A percentile compares a stretch with the other conserved stretches of the same genome.
Conservation (phyloP, 2,329 filamentous ascomycete genomes). For the Fusarium protoensiforme region DNA sequence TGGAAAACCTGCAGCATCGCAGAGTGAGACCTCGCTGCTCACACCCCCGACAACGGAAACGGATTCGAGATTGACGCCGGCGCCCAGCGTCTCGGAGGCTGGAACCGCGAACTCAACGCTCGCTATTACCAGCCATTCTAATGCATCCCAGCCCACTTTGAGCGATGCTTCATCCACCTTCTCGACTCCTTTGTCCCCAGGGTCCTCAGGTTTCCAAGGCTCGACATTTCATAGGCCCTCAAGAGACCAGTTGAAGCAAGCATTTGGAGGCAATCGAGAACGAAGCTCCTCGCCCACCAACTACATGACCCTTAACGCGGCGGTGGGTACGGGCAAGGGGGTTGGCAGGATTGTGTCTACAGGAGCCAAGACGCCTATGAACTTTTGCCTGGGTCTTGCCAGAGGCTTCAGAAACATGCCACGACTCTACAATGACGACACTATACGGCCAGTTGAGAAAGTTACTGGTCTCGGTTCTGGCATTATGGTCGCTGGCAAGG, state of each 20-base stretch:
- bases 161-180: slow-evolving; percentile 36
- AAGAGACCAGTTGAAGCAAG: slow-evolving; percentile 30
- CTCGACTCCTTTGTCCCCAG: slow-evolving; percentile 23
- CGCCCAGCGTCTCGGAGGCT: slow-evolving; percentile 13
- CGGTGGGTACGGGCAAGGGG: slow-evolving; percentile 73
- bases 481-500: slow-evolving; percentile 80
- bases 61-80: slow-evolving; percentile 10
- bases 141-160: slow-evolving; percentile 34
- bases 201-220: slow-evolving; percentile 19
- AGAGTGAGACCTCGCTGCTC: slow-evolving; percentile 8
- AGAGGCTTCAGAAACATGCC: slow-evolving; percentile 92
- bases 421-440: slow-evolving; percentile 85
- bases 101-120: slow-evolving; percentile 6
- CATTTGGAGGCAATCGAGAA: slow-evolving; percentile 13
- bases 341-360: slow-evolving; percentile 78
- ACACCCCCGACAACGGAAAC: slow-evolving; percentile 8
- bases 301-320: slow-evolving; percentile 62
- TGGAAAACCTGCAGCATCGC: slow-evolving; percentile 6
- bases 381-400: slow-evolving; percentile 83
- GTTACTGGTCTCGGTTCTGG: slow-evolving; percentile 83
- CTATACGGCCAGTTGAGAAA: slow-evolving; percentile 80
- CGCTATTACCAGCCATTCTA: slow-evolving; percentile 27
- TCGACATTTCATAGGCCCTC: slow-evolving; percentile 20
- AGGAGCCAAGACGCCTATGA: slow-evolving; percentile 84
- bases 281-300: slow-evolving; percentile 37